Percentiles rank a stretch among this genome's conserved stretches.
Evolutionary conservation across 352 stramenopile species (phyloP).

Genomic region (Thraustotheca clavata): DNA sequence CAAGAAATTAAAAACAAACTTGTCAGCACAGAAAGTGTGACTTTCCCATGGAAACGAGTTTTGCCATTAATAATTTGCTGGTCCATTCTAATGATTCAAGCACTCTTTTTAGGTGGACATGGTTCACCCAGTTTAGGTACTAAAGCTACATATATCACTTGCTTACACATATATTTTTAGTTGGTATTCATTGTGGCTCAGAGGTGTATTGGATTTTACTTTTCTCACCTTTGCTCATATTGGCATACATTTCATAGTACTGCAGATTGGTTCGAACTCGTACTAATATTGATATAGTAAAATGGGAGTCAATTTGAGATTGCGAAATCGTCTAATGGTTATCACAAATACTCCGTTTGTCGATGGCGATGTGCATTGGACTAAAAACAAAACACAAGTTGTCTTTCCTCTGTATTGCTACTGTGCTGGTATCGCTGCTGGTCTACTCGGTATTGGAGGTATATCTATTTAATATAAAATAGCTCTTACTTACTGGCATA

Average conservation of each 20-base stretch:
- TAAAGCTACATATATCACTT: too few relatives aligned
- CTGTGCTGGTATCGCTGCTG: constrained; percentile 90
- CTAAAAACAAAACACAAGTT: constrained; percentile 62
- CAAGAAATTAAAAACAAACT: not conserved
- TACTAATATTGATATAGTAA: constrained; percentile 28
- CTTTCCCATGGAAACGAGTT: constrained; percentile 52
- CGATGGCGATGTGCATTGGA: constrained; percentile 94
- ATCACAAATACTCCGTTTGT: constrained; percentile 67
- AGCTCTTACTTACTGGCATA: not conserved
- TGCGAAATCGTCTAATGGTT: constrained; percentile 66
- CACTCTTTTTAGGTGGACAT: constrained; percentile 63
- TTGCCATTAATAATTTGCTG: constrained; percentile 50
- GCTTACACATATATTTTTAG: constrained; percentile 11
- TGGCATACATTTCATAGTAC: constrained; percentile 46
- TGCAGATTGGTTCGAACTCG: too few relatives aligned
- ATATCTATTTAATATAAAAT: not conserved
- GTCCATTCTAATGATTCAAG: constrained; percentile 53
- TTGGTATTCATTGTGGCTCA: constrained; percentile 93
- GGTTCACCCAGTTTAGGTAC: constrained; percentile 40
- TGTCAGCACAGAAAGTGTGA: constrained; percentile 27
- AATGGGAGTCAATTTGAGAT: constrained; percentile 46
- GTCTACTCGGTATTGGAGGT: constrained; percentile 92
- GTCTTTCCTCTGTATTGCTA: constrained; percentile 90
- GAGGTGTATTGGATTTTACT: constrained; percentile 91
- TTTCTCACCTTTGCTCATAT: constrained; percentile 64